phyloP scores from a whole-genome alignment of 2,329 filamentous ascomycete genomes.

The Clarireedia hainanense region DNA sequence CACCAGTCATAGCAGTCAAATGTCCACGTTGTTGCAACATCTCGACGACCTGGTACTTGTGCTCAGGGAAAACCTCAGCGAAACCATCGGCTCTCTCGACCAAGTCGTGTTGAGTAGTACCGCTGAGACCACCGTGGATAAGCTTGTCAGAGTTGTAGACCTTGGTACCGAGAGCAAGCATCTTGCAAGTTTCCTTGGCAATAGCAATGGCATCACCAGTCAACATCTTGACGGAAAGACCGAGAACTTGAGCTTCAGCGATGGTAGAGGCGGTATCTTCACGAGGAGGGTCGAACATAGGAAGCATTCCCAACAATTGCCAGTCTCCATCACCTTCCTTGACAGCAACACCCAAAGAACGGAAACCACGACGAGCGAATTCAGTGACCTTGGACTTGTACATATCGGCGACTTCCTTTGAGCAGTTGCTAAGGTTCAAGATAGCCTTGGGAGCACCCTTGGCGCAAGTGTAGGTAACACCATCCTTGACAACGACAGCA shows the following conservation, averaged over 20 bases:
- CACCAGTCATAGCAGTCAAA: conserved; percentile 92
- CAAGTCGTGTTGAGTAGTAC: conserved; percentile 66
- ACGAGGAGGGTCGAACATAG: conserved; percentile 74
- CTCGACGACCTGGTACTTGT: conserved; percentile 93
- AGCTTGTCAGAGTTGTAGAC: conserved; percentile 75
- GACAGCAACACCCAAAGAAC: conserved; percentile 70
- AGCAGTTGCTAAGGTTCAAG: conserved; percentile 60
- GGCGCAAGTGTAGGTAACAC: conserved; percentile 63
- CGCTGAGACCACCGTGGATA: conserved; percentile 66
- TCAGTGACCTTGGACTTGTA: conserved; percentile 68
- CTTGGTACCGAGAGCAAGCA: conserved; percentile 71
- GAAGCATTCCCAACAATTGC: conserved; percentile 68
- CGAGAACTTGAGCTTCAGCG: conserved; percentile 66
- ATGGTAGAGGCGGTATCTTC: conserved; percentile 74
- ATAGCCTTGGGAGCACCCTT: conserved; percentile 75
- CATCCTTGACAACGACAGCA: conserved; percentile 58
- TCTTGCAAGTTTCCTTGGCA: conserved; percentile 76
- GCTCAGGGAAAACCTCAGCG: conserved; percentile 88
- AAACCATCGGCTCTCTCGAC: conserved; percentile 89
- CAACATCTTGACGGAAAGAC: conserved; percentile 74
- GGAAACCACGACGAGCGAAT: conserved; percentile 73
- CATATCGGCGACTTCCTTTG: conserved; percentile 53
- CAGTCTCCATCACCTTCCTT: conserved; percentile 66
- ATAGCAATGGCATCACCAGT: conserved; percentile 75
- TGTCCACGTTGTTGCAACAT: conserved; percentile 91